phyloP scores from a whole-genome alignment of 176 grass and related monocot species.

The Poa annua region DNA sequence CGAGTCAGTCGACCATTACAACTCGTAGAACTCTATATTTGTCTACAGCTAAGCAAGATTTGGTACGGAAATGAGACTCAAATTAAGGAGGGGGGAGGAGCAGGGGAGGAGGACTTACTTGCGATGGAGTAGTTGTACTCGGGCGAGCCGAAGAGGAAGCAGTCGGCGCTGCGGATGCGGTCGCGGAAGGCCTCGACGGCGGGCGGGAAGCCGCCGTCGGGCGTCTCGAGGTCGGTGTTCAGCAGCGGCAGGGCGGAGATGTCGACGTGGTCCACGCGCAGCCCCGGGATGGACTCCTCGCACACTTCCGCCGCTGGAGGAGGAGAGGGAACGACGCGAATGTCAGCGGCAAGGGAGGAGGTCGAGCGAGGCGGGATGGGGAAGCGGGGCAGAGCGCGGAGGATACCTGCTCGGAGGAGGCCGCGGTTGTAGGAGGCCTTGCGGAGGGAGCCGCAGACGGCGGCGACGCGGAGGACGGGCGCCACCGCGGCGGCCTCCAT shows the following conservation, averaged over 20 bases:
- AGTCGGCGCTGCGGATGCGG: constrained; percentile 57
- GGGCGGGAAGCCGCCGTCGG: constrained; percentile 54
- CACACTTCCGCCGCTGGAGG: not conserved
- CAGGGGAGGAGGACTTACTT: constrained; percentile 36
- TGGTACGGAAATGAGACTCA: not conserved
- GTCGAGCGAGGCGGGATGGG: too few species aligned
- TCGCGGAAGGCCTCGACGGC: constrained; percentile 71
- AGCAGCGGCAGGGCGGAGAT: constrained; percentile 66
- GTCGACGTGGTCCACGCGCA: constrained; percentile 67
- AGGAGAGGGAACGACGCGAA: too few species aligned
- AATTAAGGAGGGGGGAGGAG: not conserved
- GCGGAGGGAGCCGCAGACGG: constrained; percentile 86
- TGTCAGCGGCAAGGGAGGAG: too few species aligned
- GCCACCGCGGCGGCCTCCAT: constrained; percentile 37
- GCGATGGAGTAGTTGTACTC: constrained; percentile 90
- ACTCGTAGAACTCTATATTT: not conserved
- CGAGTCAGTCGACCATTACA: not conserved
- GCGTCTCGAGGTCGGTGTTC: constrained; percentile 80
- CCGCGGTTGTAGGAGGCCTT: constrained; percentile 78
- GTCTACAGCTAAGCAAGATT: too few species aligned
- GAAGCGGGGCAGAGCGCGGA: too few species aligned
- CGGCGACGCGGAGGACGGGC: constrained; percentile 57
- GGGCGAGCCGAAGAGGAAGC: constrained; percentile 75
- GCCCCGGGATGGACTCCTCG: constrained; percentile 60
- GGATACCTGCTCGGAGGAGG: constrained; percentile 75